Evolutionary conservation across 176 grass and related monocot species (phyloP).

Genomic region (Paspalum vaginatum): DNA sequence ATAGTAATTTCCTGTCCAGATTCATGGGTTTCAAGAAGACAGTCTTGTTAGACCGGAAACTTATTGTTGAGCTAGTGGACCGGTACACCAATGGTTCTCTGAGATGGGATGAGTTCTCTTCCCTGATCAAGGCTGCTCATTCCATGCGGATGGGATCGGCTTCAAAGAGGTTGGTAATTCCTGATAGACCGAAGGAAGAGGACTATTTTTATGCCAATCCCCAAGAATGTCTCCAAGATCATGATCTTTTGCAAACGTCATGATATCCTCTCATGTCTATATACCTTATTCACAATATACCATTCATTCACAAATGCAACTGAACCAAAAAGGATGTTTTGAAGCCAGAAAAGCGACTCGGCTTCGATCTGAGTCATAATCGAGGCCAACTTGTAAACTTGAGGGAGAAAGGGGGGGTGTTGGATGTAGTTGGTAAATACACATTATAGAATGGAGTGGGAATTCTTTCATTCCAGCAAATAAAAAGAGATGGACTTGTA

Average conservation of each 20-base stretch:
- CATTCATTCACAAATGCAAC: slow-evolving; percentile 43
- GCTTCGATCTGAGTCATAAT: slow-evolving; percentile 15
- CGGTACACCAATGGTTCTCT: slow-evolving; percentile 68
- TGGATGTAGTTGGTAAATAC: slow-evolving; percentile 57
- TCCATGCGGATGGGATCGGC: slow-evolving; percentile 73
- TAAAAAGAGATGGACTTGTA: slow-evolving; percentile 57
- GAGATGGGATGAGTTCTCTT: slow-evolving; percentile 88
- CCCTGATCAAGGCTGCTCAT: slow-evolving; percentile 72
- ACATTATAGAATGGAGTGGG: slow-evolving; percentile 48
- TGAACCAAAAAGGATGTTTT: slow-evolving; percentile 41
- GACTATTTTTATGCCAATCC: slow-evolving; percentile 96
- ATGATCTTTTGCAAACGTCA: slow-evolving; percentile 34
- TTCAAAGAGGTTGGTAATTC: slow-evolving; percentile 63
- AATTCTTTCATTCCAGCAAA: slow-evolving; percentile 53
- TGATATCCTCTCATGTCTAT: slow-evolving; percentile 46
- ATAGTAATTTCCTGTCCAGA: slow-evolving; percentile 45
- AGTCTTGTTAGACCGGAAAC: slow-evolving; percentile 73
- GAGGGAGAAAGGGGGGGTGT: slow-evolving; percentile 18
- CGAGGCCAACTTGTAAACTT: slow-evolving; percentile 25
- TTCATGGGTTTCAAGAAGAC: slow-evolving; percentile 94
- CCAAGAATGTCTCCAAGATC: slow-evolving; percentile 74
- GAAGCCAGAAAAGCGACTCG: slow-evolving; percentile 1
- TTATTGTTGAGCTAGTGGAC: slow-evolving; percentile 78
- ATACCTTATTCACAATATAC: slow-evolving; percentile 28
- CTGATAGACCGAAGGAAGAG: slow-evolving; percentile 94